These are phyloP conservation scores for Rhodotorula glutinis DNA, from an alignment of 1,284 basidiomycete species.

Conservation along the genomic window DNA sequence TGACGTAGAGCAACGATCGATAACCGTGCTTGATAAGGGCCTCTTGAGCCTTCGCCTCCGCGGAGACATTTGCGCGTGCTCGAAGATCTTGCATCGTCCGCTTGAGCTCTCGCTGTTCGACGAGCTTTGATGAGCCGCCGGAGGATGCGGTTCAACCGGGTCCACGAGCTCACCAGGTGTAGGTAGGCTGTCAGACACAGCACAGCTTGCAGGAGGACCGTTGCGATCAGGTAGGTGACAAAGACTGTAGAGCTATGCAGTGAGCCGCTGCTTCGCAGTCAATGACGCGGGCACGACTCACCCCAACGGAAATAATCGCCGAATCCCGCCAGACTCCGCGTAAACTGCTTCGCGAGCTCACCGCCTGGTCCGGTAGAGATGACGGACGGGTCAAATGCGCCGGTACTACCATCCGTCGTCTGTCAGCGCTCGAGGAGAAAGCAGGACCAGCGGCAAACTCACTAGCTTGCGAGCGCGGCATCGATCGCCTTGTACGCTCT, in stretches of 20 bases:
- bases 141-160: not conserved
- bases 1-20: conserved; percentile 6
- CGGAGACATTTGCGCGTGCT: not conserved
- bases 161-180: conserved; percentile 9
- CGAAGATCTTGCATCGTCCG: conserved; percentile 18
- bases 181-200: conserved; percentile 11
- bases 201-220: not conserved
- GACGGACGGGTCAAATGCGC: conserved; percentile 1
- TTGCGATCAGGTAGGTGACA: conserved; percentile 11
- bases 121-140: not conserved
- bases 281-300: conserved; percentile 1
- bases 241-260: not conserved
- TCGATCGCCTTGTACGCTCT: conserved; percentile 6
- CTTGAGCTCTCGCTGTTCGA: conserved; percentile 15
- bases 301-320: conserved; percentile 24
- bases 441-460: not conserved
- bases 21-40: conserved; percentile 11
- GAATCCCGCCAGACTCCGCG: not conserved
- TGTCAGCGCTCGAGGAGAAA: no score
- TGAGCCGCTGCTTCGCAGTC: not conserved
- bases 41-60: conserved; percentile 14
- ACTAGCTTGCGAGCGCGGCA: conserved; percentile 9
- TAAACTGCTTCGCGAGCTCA: not conserved
- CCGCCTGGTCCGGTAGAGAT: not conserved
- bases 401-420: not conserved